Evolutionary conservation across 2,329 filamentous ascomycete species (phyloP).

Genomic region (Trichophyton verrucosum): DNA sequence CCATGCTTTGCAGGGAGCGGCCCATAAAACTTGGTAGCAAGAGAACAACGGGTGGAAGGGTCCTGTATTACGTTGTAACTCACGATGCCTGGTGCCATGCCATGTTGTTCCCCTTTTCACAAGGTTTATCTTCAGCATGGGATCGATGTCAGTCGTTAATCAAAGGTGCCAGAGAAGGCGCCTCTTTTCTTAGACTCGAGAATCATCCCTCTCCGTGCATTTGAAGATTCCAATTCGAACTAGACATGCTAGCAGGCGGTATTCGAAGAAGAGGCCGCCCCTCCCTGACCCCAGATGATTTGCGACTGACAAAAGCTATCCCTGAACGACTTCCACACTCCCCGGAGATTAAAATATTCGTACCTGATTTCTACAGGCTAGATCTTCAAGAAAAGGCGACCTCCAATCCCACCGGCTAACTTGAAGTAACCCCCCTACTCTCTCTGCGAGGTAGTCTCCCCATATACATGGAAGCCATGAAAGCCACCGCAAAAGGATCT

Average conservation of each 20-base stretch:
- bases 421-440: no score
- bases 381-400: background rate
- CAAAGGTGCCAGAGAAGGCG: background rate
- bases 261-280: background rate
- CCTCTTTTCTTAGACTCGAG: background rate
- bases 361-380: background rate
- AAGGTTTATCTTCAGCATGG: background rate
- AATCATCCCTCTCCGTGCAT: background rate
- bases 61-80: background rate
- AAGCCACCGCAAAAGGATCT: background rate
- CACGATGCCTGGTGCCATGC: background rate
- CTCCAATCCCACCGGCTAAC: background rate
- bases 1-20: background rate
- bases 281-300: background rate
- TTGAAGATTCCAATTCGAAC: background rate
- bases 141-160: background rate
- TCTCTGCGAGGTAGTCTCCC: no score
- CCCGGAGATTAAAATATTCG: slow-evolving; percentile 5
- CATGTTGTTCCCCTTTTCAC: background rate
- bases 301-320: background rate
- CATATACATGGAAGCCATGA: no score
- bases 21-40: background rate
- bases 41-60: background rate
- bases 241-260: background rate
- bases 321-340: background rate